phyloP scores from a whole-genome alignment of 1,139 yeast genomes.

The Suhomyces bribrorum region DNA sequence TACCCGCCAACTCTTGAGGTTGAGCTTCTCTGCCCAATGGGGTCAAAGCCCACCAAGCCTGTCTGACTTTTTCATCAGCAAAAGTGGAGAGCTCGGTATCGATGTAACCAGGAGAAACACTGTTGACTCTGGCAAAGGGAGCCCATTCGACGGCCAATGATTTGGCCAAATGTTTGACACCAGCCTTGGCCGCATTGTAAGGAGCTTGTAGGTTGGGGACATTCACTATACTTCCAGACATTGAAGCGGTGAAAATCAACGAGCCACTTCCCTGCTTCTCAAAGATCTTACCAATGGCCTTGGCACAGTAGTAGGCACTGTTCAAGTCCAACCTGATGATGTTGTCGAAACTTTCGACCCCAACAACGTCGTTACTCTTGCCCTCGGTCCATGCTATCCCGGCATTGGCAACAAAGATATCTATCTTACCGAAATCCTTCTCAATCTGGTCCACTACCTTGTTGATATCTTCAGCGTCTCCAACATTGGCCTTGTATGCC shows the following conservation, averaged over 20 bases:
- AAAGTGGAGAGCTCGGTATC: constrained; percentile 63
- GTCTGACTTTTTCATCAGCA: constrained; percentile 52
- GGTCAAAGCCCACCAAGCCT: constrained; percentile 62
- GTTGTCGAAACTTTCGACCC: constrained; percentile 21
- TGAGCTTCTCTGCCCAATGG: constrained; percentile 82
- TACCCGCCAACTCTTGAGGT: constrained; percentile 80
- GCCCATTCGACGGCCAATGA: constrained; percentile 89
- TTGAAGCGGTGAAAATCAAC: constrained; percentile 75
- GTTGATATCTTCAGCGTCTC: constrained; percentile 60
- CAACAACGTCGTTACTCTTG: constrained; percentile 20
- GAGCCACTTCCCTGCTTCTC: constrained; percentile 69
- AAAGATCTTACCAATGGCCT: constrained; percentile 67
- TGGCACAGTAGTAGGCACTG: constrained; percentile 43
- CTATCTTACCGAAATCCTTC: constrained; percentile 74
- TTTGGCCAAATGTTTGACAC: constrained; percentile 74
- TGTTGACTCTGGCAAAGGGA: constrained; percentile 70
- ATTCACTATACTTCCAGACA: constrained; percentile 83
- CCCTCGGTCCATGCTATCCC: constrained; percentile 85
- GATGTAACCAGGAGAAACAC: constrained; percentile 82
- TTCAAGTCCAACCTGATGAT: constrained; percentile 25
- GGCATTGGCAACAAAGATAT: constrained; percentile 86
- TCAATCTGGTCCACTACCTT: constrained; percentile 57
- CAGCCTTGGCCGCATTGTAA: constrained; percentile 85
- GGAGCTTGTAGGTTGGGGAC: constrained; percentile 85
- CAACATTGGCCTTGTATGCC: constrained; percentile 74